Evolutionary conservation across 1,284 basidiomycete species (phyloP), one percentile per base, ranked within the genome.

Genomic region (Xerocomus nothofagi): DNA sequence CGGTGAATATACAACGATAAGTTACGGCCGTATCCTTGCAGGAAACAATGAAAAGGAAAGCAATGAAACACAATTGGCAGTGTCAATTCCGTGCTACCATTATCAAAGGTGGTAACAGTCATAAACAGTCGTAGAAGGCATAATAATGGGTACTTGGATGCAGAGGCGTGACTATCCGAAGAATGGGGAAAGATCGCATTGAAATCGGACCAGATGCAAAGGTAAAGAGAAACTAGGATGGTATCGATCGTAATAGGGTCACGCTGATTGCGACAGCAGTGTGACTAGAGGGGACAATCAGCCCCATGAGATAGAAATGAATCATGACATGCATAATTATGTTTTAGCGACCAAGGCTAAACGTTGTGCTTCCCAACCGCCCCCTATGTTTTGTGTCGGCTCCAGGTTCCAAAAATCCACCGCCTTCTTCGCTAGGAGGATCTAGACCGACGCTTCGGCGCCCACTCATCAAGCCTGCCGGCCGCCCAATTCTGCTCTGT

Each of bases 401-500:
- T 17, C 27, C 48, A 24, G 61, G 52, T 39, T 61, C 63, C 40
- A 56, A 50, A 23, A 57, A 54, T 34, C 42, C 56, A 33, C 27
- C 34, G 10, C 41, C 26, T 14, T 62, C 57, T 37, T 67, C 70
- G 5, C 72, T 72, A 18, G 70, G 51, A 40, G 54, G 61, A 38
- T 66, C 61, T 32, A 63, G 48, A 34, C 68, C 64, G 29, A 56
- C 71, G 51, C 81, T 84, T 59, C 73, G 74, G 45, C 82, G 74
- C 15, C 78, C 77, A 46, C 70, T 65, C 2, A 58, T 63, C 21
- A 65, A 54, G 21, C 70, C 69, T 36, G 70, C 62, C 37, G 83
- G 86, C 46, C 81, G 73, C 4, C 84, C 85, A 51, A 88, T 87
- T 44, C 82, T 75, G 59, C 84, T 88, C 58, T 85, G 80, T 0